Percentiles rank a stretch among this genome's conserved stretches.
Conservation (phyloP, 495 filamentous ascomycete genomes). For the Lepidopterella palustris region DNA sequence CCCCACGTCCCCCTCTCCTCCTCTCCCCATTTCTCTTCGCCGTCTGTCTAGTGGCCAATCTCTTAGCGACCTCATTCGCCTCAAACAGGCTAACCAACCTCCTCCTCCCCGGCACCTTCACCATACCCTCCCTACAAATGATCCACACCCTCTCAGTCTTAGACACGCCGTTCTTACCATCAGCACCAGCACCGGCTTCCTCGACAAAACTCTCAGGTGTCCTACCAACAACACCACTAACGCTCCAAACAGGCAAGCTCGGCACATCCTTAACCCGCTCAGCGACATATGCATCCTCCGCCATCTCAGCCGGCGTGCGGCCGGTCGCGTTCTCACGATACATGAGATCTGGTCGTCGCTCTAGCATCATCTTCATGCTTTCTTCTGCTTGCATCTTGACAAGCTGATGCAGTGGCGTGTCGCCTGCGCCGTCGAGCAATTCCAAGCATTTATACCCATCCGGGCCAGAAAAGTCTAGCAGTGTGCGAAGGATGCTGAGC, state of each 20-base stretch:
- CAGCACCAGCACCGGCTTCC: neutral
- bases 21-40: too few relatives aligned
- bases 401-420: constrained; percentile 56
- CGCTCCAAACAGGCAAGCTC: neutral
- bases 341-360: constrained; percentile 51
- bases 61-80: constrained; percentile 65
- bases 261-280: constrained; percentile 23
- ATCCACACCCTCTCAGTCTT: constrained; percentile 20
- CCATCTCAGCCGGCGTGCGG: constrained; percentile 59
- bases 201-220: constrained; percentile 27
- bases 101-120: constrained; percentile 42
- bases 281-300: constrained; percentile 47
- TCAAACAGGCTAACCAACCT: constrained; percentile 61
- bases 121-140: constrained; percentile 25
- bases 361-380: constrained; percentile 46
- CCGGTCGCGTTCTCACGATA: constrained; percentile 65
- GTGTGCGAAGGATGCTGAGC: constrained; percentile 28
- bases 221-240: constrained; percentile 4
- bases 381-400: constrained; percentile 38
- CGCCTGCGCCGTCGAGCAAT: constrained; percentile 59
- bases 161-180: constrained; percentile 11
- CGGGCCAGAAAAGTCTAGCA: constrained; percentile 47
- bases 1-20: too few relatives aligned
- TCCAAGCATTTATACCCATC: constrained; percentile 46
- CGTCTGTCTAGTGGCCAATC: too few relatives aligned